Evolutionary conservation across 1,139 yeast species (phyloP), one percentile per base, ranked within the genome.

Genomic region (Kurtzmaniella quercitrusa): DNA sequence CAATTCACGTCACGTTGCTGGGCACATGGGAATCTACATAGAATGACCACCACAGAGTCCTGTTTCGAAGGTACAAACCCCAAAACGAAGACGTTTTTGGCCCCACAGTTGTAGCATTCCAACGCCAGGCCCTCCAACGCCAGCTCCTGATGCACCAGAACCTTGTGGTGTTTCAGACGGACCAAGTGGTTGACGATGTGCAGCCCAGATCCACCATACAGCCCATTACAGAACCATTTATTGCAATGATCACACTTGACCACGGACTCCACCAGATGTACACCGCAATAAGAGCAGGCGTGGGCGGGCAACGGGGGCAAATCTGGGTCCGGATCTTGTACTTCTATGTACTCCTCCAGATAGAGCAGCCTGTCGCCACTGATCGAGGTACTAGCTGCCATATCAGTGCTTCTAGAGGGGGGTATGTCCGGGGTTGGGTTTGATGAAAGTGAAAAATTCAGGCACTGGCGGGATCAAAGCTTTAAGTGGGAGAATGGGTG

Each of bases 201-300:
- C 1, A 96, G 85, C 16, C 91, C 81, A 24, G 79, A 73, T 11
- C 25, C 23, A 8, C 39, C 39, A 18, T 14, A 34, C 46, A 81
- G 79, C n/a, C 87, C 77, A 59, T 91, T 91, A 66, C 98, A 91
- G 60, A 91, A 91, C 97, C 97, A 91, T 59, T 82, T 84, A 56
- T 79, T 65, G 63, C 97, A 90, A 4, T 77, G 72, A 46, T 79
- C 78, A 66, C 98, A 91, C 54, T 84, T 81, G 37, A 86, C 85
- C 17, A 90, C 85, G 41, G 85, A 73, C 9, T 79, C 64, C 0
- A 89, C 76, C 5, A 79, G 66, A 50, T 82, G 82, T 31, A 88
- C 73, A 1, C 91, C 94, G 66, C 97, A 91, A 60, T 90, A 90
- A 1, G 84, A 69, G 56, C 91, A 84, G 0, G 85, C 79, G 54